These are phyloP conservation scores for Torrubiella hemipterigena DNA, from an alignment of 2,329 filamentous ascomycete genomes.

Conservation along the genomic window DNA sequence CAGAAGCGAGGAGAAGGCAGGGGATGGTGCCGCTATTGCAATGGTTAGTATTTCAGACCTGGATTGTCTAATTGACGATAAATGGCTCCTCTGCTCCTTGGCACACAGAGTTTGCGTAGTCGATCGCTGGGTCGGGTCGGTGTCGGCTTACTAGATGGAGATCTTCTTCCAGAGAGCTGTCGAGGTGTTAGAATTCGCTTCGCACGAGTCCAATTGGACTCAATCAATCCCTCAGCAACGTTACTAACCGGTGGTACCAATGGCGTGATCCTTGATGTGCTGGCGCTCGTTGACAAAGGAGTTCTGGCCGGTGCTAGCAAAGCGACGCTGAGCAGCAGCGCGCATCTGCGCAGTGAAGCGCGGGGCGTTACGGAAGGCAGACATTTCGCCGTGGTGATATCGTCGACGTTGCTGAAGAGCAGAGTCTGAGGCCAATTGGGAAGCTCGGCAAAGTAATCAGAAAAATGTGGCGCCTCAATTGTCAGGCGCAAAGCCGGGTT, in stretches of 20 bases:
- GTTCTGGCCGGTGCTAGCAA: slow-evolving; percentile 69
- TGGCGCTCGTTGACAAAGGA: slow-evolving; percentile 86
- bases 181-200: slow-evolving; percentile 18
- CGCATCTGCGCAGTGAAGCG: slow-evolving; percentile 51
- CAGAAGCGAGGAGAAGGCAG: slow-evolving; percentile 53
- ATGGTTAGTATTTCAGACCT: slow-evolving; percentile 11
- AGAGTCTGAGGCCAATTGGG: slow-evolving; percentile 21
- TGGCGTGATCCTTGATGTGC: slow-evolving; percentile 84
- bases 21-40: slow-evolving; percentile 59
- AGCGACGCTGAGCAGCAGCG: slow-evolving; percentile 53
- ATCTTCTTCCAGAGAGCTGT: slow-evolving; percentile 92
- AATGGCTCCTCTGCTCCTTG: background rate
- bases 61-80: background rate
- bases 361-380: slow-evolving; percentile 49
- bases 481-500: slow-evolving; percentile 12
- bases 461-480: slow-evolving; percentile 18
- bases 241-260: slow-evolving; percentile 65
- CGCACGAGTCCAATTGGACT: slow-evolving; percentile 10
- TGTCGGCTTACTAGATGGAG: slow-evolving; percentile 72
- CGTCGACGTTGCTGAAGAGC: slow-evolving; percentile 36
- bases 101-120: slow-evolving; percentile 8
- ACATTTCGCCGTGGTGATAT: slow-evolving; percentile 50
- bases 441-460: slow-evolving; percentile 22
- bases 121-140: slow-evolving; percentile 1
- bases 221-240: too few relatives aligned